Evolutionary conservation across 495 filamentous ascomycete genomes (phyloP).

Genomic region (Podospora tetraspora): DNA sequence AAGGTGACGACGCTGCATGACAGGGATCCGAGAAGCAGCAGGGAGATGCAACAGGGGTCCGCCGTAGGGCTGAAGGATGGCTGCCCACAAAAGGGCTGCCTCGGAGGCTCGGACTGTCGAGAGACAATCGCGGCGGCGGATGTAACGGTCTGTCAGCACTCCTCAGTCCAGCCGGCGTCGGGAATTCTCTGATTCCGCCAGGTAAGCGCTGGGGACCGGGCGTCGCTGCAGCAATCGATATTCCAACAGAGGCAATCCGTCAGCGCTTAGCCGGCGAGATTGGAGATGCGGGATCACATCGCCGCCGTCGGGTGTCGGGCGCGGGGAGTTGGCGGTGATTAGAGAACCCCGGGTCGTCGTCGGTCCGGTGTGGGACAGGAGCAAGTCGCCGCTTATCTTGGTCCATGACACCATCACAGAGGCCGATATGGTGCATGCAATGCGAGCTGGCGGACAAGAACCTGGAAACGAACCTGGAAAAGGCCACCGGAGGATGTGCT

Average conservation of each 20-base stretch:
- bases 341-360: background rate
- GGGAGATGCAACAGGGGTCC: constrained; percentile 2
- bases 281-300: background rate
- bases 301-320: background rate
- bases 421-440: constrained; percentile 1
- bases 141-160: constrained; percentile 8
- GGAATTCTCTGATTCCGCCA: background rate
- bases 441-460: background rate
- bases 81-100: background rate
- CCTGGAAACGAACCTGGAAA: background rate
- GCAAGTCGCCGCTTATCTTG: constrained; percentile 8
- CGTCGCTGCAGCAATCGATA: background rate
- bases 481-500: background rate
- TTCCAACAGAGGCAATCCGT: background rate
- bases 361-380: background rate
- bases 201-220: constrained; percentile 7
- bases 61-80: constrained; percentile 18
- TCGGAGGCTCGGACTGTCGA: constrained; percentile 6
- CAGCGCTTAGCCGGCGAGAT: constrained; percentile 7
- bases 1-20: constrained; percentile 1
- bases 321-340: constrained; percentile 1
- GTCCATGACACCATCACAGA: background rate
- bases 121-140: background rate
- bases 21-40: constrained; percentile 10
- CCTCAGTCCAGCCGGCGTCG: background rate